These are phyloP conservation scores for Sphenostylis stenocarpa DNA, from an alignment of 306 rosid genomes.

Conservation along the genomic window DNA sequence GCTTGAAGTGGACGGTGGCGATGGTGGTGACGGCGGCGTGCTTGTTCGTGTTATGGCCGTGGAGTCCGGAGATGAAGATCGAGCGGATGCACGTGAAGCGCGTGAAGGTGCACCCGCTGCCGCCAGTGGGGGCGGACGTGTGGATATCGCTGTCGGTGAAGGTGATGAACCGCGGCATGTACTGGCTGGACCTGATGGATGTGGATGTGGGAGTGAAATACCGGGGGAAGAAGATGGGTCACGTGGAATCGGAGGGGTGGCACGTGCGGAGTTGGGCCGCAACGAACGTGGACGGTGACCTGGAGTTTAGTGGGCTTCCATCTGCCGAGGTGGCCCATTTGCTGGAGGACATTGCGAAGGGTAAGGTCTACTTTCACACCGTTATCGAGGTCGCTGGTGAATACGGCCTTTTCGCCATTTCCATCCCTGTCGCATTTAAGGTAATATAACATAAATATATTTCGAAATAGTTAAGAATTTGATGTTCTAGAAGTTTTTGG, in stretches of 20 bases:
- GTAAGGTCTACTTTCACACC: constrained; percentile 58
- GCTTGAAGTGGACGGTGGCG: constrained; percentile 19
- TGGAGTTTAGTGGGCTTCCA: constrained; percentile 47
- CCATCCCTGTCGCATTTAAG: constrained; percentile 46
- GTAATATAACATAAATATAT: background rate
- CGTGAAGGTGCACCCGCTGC: constrained; percentile 52
- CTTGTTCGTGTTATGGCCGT: constrained; percentile 56
- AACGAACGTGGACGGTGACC: constrained; percentile 61
- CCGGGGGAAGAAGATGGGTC: constrained; percentile 68
- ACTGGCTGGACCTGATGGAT: constrained; percentile 42
- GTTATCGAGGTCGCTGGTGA: constrained; percentile 48
- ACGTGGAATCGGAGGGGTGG: constrained; percentile 53
- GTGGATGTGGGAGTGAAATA: constrained; percentile 66
- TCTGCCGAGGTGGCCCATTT: constrained; percentile 55
- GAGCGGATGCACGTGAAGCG: constrained; percentile 48
- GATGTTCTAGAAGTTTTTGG: too few relatives aligned
- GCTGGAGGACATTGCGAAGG: constrained; percentile 73
- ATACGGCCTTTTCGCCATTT: constrained; percentile 48
- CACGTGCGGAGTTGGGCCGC: constrained; percentile 63
- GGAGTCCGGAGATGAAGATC: constrained; percentile 57
- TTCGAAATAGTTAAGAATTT: too few relatives aligned
- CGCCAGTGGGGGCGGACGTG: constrained; percentile 59
- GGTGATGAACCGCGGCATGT: constrained; percentile 55
- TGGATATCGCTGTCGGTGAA: constrained; percentile 47
- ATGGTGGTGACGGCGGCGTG: constrained; percentile 4